phyloP scores from a whole-genome alignment of 1,139 yeast species.

The Saccharomycopsis hybrid region DNA sequence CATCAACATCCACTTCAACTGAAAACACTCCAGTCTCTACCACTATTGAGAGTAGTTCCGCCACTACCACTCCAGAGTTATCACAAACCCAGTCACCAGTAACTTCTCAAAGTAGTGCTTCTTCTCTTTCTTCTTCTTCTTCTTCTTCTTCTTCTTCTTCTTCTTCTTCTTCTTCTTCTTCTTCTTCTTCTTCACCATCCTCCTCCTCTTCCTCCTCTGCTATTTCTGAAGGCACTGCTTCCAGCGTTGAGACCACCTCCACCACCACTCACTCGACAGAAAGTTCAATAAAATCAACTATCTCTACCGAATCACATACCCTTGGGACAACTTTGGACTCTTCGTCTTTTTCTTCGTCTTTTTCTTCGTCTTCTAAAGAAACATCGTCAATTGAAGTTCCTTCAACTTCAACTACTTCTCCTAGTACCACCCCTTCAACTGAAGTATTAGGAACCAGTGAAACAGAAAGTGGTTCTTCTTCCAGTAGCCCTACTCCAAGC shows the following conservation, averaged over 20 bases:
- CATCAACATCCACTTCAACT: background rate
- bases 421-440: background rate
- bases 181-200: background rate
- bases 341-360: too few relatives aligned
- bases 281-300: background rate
- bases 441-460: background rate
- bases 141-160: background rate
- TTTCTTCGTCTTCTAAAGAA: too few relatives aligned
- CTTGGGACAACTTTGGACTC: too few relatives aligned
- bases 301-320: background rate
- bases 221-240: background rate
- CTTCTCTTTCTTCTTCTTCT: background rate
- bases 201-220: background rate
- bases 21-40: background rate
- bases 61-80: background rate
- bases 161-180: background rate
- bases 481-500: background rate
- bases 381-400: background rate
- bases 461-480: background rate
- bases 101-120: background rate
- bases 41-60: background rate
- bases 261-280: background rate
- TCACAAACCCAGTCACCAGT: background rate
- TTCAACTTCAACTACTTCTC: background rate
- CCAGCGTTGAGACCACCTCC: background rate